These are phyloP conservation scores for Puccinia brachypodii DNA, from an alignment of 1,284 basidiomycete genomes.

Conservation along the genomic window DNA sequence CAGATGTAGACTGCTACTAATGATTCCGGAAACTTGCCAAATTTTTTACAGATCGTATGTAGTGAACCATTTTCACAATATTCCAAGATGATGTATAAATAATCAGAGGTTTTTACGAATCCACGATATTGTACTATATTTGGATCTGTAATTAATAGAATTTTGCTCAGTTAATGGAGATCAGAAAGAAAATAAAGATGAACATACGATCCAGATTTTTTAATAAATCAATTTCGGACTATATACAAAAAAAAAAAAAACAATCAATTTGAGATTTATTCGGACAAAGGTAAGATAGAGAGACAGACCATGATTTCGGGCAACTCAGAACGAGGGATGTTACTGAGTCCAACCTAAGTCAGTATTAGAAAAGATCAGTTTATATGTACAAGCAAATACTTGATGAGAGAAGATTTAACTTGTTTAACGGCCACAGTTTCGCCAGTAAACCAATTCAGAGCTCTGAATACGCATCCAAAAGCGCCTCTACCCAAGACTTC, in stretches of 20 bases:
- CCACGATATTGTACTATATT: slow-evolving; percentile 99
- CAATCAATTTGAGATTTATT: not conserved
- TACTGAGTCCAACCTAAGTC: slow-evolving; percentile 67
- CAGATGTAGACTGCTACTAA: slow-evolving; percentile 94
- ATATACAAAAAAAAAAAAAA: not conserved
- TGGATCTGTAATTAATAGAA: slow-evolving; percentile 61
- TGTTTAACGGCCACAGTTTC: slow-evolving; percentile 96
- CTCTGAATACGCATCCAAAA: slow-evolving; percentile 60
- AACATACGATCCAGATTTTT: slow-evolving; percentile 84
- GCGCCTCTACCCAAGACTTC: slow-evolving; percentile 57
- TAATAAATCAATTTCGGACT: slow-evolving; percentile 95
- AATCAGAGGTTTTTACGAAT: slow-evolving; percentile 90
- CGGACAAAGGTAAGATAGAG: too few relatives aligned
- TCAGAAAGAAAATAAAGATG: slow-evolving; percentile 54
- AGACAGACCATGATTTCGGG: slow-evolving; percentile 89
- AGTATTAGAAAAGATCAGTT: slow-evolving; percentile 51
- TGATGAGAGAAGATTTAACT: slow-evolving; percentile 64
- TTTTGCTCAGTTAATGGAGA: too few relatives aligned
- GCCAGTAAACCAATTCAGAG: slow-evolving; percentile 92
- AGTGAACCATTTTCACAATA: slow-evolving; percentile 98
- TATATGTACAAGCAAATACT: not conserved
- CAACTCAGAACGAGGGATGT: slow-evolving; percentile 86
- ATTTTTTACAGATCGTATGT: slow-evolving; percentile 87
- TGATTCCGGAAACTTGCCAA: slow-evolving; percentile 96
- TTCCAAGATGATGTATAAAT: slow-evolving; percentile 87